Evolutionary conservation across 306 rosid genomes (phyloP), one percentile per base, ranked within the genome.

Genomic region (Lathyrus aphaca): DNA sequence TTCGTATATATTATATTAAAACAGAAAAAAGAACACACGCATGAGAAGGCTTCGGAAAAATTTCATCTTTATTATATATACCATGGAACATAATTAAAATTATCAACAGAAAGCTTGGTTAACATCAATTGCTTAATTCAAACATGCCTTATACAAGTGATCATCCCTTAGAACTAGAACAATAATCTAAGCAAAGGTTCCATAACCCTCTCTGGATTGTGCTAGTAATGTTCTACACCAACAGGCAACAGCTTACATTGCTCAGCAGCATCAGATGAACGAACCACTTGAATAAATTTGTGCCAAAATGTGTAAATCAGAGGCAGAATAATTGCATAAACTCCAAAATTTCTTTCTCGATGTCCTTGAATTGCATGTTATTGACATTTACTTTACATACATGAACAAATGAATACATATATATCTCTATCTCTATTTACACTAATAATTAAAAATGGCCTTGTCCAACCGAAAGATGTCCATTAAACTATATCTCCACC

Each of bases 401-500:
- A 85, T 53, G 78, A 79, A 80, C 65, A 75, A 81, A 82, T 77
- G 86, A 81, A 79, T 75, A 74, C 76, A 42, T 56, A 10, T 77
- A 46, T 58, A 27, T 40, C 9, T 55, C 71, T 79, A 17, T 69
- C 64, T 78, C 75, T 75, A 74, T 55, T 54, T 80, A 74, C 74
- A 75, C 60, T 38, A 72, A 84, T 73, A 82, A 79, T 70, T 73
- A 78, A 76, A 57, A 57, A 72, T 74, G 62, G 59, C 27, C 10
- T 8, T 51, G 37, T 64, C 15, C 27, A 4, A 38, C 6, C 60
- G 43, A 76, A 69, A 53, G 69, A 48, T 13, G 6, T 16, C 14
- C 79, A 74, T 82, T 79, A 91, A 25, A 94, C 87, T 16, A 81
- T 48, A 65, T 88, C 83, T 35, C 35, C 83, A 15, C 81, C 89